Evolutionary conservation across 2,329 filamentous ascomycete species (phyloP).

Genomic region (Mariannaea elegans): DNA sequence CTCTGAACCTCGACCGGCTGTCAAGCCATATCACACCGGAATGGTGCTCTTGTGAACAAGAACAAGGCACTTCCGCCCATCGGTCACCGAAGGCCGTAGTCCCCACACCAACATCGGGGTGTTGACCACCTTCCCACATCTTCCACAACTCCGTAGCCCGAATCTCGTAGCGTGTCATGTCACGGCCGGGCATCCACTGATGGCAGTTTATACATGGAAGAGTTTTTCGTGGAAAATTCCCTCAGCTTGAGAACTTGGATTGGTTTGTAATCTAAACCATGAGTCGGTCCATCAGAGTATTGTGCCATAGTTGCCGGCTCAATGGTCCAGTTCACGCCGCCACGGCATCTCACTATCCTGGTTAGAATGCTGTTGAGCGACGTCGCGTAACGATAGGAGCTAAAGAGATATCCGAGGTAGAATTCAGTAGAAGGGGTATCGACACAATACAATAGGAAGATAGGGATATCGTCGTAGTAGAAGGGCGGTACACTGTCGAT

Average conservation of each 20-base stretch:
- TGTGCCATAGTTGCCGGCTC: neutral
- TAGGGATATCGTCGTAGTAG: too few species aligned
- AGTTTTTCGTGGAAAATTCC: conserved; percentile 2
- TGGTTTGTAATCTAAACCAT: conserved; percentile 5
- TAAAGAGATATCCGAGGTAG: neutral
- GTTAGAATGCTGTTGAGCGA: neutral
- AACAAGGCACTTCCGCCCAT: conserved; percentile 24
- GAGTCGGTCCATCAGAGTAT: neutral
- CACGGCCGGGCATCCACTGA: neutral
- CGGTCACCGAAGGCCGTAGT: conserved; percentile 29
- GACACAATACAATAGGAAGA: neutral
- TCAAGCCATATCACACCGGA: conserved; percentile 7
- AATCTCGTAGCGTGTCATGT: neutral
- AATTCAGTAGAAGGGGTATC: neutral
- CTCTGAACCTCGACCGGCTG: conserved; percentile 12
- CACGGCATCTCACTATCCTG: neutral
- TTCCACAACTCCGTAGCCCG: conserved; percentile 7
- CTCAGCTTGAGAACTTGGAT: neutral
- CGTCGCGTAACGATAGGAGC: neutral
- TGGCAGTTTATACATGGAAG: neutral
- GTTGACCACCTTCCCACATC: conserved; percentile 1
- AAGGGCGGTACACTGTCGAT: neutral
- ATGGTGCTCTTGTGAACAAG: conserved; percentile 12
- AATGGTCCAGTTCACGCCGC: neutral
- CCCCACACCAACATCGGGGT: conserved; percentile 24